Conservation (phyloP, 352 stramenopile genomes). For the Phytophthora citrophthora region DNA sequence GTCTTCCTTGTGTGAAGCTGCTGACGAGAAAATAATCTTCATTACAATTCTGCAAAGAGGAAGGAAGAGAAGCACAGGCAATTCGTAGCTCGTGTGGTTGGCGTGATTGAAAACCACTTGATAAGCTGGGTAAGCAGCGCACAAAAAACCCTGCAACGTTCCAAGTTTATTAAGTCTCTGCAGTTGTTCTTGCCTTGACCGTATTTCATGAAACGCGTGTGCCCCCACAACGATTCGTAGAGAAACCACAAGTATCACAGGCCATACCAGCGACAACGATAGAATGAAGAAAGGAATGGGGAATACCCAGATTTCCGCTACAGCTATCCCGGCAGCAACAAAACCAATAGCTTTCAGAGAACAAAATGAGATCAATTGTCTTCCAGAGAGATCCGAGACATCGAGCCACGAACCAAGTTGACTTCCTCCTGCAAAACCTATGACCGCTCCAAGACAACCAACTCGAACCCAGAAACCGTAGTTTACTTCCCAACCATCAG, state of each 20-base stretch:
- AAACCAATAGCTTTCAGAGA: slow-evolving; percentile 1
- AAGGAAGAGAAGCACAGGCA: slow-evolving; percentile 3
- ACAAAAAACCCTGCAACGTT: not conserved
- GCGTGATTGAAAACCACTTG: slow-evolving; percentile 10
- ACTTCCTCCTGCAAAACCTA: not conserved
- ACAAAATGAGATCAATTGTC: not conserved
- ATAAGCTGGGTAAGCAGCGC: slow-evolving; percentile 7
- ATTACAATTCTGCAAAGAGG: slow-evolving; percentile 9
- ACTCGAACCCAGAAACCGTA: slow-evolving; percentile 15
- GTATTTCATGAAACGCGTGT: slow-evolving; percentile 1
- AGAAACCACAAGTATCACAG: not conserved
- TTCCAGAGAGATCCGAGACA: not conserved
- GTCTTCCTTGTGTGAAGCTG: slow-evolving; percentile 9
- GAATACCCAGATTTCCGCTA: slow-evolving; percentile 7
- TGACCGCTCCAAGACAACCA: slow-evolving; percentile 1
- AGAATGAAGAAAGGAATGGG: slow-evolving; percentile 8
- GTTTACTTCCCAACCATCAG: slow-evolving; percentile 7
- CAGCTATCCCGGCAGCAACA: slow-evolving; percentile 1
- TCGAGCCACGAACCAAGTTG: slow-evolving; percentile 3
- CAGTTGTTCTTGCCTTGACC: not conserved
- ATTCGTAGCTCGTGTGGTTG: slow-evolving; percentile 5
- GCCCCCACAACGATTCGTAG: not conserved
- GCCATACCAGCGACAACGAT: not conserved
- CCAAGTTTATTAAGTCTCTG: not conserved
- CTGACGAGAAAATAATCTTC: not conserved